Evolutionary conservation across 306 rosid species (phyloP).

Genomic region (Sicyos edulis): DNA sequence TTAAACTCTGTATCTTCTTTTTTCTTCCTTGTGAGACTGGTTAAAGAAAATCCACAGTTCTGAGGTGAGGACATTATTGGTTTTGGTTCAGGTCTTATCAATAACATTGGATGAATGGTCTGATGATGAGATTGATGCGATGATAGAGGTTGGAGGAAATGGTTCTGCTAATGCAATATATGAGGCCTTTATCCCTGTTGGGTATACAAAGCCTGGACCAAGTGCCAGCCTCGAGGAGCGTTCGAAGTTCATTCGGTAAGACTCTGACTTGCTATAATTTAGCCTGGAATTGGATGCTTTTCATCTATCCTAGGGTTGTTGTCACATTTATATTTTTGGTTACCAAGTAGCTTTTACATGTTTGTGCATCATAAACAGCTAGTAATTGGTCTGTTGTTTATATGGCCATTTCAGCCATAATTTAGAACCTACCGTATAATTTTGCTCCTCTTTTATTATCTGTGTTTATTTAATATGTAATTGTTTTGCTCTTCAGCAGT

Average conservation of each 20-base stretch:
- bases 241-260: slow-evolving; percentile 69
- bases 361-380: neutral
- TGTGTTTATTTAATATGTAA: neutral
- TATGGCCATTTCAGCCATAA: neutral
- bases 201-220: slow-evolving; percentile 62
- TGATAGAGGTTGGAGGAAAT: slow-evolving; percentile 97
- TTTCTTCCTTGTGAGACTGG: neutral
- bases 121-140: slow-evolving; percentile 80
- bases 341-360: neutral
- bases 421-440: neutral
- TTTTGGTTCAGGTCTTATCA: slow-evolving; percentile 62
- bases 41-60: neutral
- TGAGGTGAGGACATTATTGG: neutral
- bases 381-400: neutral
- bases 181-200: slow-evolving; percentile 86
- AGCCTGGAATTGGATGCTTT: too few species aligned
- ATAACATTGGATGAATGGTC: slow-evolving; percentile 96
- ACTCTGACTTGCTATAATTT: neutral
- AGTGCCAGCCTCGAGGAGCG: slow-evolving; percentile 74
- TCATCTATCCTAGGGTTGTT: too few species aligned
- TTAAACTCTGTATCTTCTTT: too few species aligned
- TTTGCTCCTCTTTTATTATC: neutral
- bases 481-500: neutral
- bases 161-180: slow-evolving; percentile 85
- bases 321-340: neutral